These are phyloP conservation scores for Entomortierella parvispora DNA, from an alignment of 192 early-diverging fungal species.

Conservation along the genomic window DNA sequence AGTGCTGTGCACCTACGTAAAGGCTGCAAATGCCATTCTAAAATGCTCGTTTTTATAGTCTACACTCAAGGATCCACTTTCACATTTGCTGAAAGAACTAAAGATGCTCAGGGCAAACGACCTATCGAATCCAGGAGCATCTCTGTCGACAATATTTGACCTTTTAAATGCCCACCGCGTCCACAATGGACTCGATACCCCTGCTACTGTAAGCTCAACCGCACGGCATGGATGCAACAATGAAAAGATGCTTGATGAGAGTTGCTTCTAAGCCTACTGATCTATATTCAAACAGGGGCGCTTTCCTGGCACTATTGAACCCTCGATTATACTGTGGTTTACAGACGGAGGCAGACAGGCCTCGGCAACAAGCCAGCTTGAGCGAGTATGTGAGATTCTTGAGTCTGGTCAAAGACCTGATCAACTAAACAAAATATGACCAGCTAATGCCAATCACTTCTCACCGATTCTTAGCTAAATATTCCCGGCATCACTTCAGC, in stretches of 20 bases:
- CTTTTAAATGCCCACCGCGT: slow-evolving; percentile 73
- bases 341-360: slow-evolving; percentile 77
- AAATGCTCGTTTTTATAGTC: slow-evolving; percentile 43
- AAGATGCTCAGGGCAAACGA: slow-evolving; percentile 71
- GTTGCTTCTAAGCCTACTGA: background rate
- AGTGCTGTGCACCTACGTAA: too few species aligned
- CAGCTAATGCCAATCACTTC: too few species aligned
- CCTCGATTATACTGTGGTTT: slow-evolving; percentile 80
- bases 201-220: slow-evolving; percentile 63
- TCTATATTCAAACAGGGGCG: slow-evolving; percentile 58
- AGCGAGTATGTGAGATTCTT: slow-evolving; percentile 30
- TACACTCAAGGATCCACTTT: slow-evolving; percentile 58
- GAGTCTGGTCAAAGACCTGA: background rate
- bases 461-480: too few species aligned
- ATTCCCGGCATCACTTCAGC: slow-evolving; percentile 71
- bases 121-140: slow-evolving; percentile 72
- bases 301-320: slow-evolving; percentile 71
- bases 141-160: slow-evolving; percentile 75
- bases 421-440: background rate
- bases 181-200: slow-evolving; percentile 71
- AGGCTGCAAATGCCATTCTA: too few species aligned
- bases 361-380: slow-evolving; percentile 50
- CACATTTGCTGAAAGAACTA: slow-evolving; percentile 67
- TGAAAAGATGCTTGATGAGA: too few species aligned
- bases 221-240: background rate